A percentile compares a stretch with the other conserved stretches of the same genome.
Evolutionary conservation across 2,329 filamentous ascomycete genomes (phyloP).

Genomic region (Neophaeococcomyces mojaviensis): DNA sequence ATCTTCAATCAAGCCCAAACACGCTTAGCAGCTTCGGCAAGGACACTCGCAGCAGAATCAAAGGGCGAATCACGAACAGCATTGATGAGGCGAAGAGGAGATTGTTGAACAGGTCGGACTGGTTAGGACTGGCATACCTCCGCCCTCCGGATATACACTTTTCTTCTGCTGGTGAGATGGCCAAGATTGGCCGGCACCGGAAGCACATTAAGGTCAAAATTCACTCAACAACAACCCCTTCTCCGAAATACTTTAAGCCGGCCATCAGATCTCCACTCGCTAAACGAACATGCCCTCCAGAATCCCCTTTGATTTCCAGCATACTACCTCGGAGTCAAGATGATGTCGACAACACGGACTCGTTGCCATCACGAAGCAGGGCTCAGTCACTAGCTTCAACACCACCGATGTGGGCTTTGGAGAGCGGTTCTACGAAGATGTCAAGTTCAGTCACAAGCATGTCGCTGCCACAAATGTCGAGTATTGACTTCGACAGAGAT

Average conservation of each 20-base stretch:
- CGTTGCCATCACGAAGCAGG: too few relatives aligned
- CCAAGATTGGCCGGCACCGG: conserved; percentile 6
- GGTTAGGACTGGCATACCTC: not conserved
- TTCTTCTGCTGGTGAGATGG: conserved; percentile 1
- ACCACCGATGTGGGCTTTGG: too few relatives aligned
- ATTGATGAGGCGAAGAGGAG: not conserved
- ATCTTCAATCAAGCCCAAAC: not conserved
- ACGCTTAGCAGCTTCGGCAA: not conserved
- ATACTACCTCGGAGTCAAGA: too few relatives aligned
- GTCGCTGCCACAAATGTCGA: too few relatives aligned
- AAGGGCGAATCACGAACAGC: not conserved
- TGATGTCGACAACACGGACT: too few relatives aligned
- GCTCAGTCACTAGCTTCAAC: too few relatives aligned
- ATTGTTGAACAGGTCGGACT: not conserved
- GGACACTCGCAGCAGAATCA: not conserved
- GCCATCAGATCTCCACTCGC: not conserved
- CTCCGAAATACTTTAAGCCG: not conserved
- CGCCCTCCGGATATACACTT: not conserved
- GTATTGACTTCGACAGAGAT: too few relatives aligned
- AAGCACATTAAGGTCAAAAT: not conserved
- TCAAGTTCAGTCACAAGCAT: too few relatives aligned
- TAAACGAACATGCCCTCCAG: not conserved
- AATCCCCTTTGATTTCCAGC: not conserved
- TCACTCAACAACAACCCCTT: not conserved
- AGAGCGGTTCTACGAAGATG: too few relatives aligned